Evolutionary conservation across 129 eudicot species (phyloP).

Genomic region (Arctium minus): DNA sequence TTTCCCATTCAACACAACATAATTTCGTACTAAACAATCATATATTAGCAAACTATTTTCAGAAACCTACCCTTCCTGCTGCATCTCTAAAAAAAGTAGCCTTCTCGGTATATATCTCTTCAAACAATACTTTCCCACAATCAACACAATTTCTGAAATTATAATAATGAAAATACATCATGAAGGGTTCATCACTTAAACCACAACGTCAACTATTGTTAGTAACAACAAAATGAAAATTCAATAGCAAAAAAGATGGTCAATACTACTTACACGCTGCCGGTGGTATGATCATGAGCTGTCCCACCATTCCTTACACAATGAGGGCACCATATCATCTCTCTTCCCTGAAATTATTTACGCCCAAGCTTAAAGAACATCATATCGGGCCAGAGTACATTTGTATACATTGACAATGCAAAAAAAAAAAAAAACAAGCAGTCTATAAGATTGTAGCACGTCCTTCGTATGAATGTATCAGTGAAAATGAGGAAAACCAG

Average conservation of each 20-base stretch:
- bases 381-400: neutral
- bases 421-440: neutral
- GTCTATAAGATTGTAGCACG: neutral
- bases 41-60: neutral
- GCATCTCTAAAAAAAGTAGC: slow-evolving; percentile 20
- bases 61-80: slow-evolving; percentile 26
- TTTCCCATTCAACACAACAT: neutral
- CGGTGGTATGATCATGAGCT: slow-evolving; percentile 18
- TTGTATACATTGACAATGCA: neutral
- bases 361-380: neutral
- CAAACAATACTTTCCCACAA: slow-evolving; percentile 35
- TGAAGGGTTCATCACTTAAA: neutral
- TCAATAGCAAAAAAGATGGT: neutral
- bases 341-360: slow-evolving; percentile 3
- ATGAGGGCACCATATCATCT: slow-evolving; percentile 25
- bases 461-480: neutral
- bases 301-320: slow-evolving; percentile 12
- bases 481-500: neutral
- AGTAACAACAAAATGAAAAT: neutral
- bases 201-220: neutral
- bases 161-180: neutral
- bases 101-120: slow-evolving; percentile 27
- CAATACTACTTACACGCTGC: slow-evolving; percentile 26
- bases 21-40: neutral
- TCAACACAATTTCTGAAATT: slow-evolving; percentile 35